These are phyloP conservation scores for Suaeda aralocaspica DNA, from an alignment of 148 eudicot genomes.

Conservation along the genomic window DNA sequence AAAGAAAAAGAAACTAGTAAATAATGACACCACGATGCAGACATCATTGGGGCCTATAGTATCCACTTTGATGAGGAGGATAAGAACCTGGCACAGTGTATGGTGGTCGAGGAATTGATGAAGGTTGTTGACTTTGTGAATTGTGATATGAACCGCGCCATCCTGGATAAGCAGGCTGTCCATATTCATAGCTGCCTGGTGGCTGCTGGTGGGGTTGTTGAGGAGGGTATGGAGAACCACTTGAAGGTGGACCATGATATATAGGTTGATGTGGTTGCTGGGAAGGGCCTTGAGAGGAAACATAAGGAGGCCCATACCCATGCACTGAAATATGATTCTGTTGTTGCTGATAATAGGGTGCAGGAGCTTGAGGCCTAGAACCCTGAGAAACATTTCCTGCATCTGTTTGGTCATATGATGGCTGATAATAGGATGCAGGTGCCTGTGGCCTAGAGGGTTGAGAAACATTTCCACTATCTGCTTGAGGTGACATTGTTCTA, in stretches of 20 bases:
- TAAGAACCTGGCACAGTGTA: conserved; percentile 62
- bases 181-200: conserved; percentile 54
- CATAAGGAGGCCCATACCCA: conserved; percentile 44
- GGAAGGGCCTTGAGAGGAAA: conserved; percentile 24
- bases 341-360: conserved; percentile 37
- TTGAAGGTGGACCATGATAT: conserved; percentile 34
- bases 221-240: conserved; percentile 44
- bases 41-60: conserved; percentile 58
- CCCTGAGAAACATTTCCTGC: conserved; percentile 10
- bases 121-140: conserved; percentile 61
- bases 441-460: conserved; percentile 46
- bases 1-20: not conserved
- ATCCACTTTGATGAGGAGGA: conserved; percentile 83
- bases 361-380: conserved; percentile 22
- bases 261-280: conserved; percentile 43
- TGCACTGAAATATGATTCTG: conserved; percentile 30
- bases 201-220: conserved; percentile 61
- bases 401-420: conserved; percentile 23
- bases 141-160: conserved; percentile 91
- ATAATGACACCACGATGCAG: not conserved
- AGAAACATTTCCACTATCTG: conserved; percentile 36
- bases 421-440: conserved; percentile 51
- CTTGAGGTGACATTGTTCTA: conserved; percentile 45
- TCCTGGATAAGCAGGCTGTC: conserved; percentile 92
- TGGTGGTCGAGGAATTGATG: conserved; percentile 77